These are phyloP conservation scores for Suhomyces atakaporum DNA, from an alignment of 1,139 yeast genomes.

Conservation along the genomic window DNA sequence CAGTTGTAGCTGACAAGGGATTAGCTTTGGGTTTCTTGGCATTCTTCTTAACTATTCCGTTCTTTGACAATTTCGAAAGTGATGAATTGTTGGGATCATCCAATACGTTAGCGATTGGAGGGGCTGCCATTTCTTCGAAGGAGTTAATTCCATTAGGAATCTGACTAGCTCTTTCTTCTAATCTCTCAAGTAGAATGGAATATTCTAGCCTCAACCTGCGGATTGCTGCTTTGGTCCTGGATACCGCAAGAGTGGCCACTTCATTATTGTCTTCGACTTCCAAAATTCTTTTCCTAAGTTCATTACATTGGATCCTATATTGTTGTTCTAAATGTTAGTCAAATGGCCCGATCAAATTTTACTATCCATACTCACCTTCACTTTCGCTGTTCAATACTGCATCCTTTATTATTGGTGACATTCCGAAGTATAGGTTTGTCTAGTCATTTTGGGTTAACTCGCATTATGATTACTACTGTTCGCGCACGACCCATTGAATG, in stretches of 20 bases:
- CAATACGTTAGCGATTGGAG: slow-evolving; percentile 41
- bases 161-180: slow-evolving; percentile 58
- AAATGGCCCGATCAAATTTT: neutral
- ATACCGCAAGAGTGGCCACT: slow-evolving; percentile 71
- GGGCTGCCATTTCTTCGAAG: slow-evolving; percentile 45
- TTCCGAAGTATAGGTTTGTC: neutral
- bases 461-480: no score
- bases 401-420: slow-evolving; percentile 3
- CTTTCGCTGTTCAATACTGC: neutral
- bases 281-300: slow-evolving; percentile 67
- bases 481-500: no score
- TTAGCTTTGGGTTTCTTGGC: slow-evolving; percentile 20
- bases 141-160: slow-evolving; percentile 35
- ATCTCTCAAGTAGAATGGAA: slow-evolving; percentile 72
- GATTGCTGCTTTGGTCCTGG: slow-evolving; percentile 75
- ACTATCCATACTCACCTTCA: slow-evolving; percentile 2
- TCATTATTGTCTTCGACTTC: slow-evolving; percentile 84
- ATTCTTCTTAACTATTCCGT: slow-evolving; percentile 25
- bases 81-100: slow-evolving; percentile 32
- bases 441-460: neutral
- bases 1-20: slow-evolving; percentile 10
- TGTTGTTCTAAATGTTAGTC: slow-evolving; percentile 35
- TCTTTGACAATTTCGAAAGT: slow-evolving; percentile 23
- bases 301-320: slow-evolving; percentile 65
- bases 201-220: slow-evolving; percentile 83